Evolutionary conservation across 2,329 filamentous ascomycete species (phyloP), one percentile per base, ranked within the genome.

Genomic region (Microdochium nivale): DNA sequence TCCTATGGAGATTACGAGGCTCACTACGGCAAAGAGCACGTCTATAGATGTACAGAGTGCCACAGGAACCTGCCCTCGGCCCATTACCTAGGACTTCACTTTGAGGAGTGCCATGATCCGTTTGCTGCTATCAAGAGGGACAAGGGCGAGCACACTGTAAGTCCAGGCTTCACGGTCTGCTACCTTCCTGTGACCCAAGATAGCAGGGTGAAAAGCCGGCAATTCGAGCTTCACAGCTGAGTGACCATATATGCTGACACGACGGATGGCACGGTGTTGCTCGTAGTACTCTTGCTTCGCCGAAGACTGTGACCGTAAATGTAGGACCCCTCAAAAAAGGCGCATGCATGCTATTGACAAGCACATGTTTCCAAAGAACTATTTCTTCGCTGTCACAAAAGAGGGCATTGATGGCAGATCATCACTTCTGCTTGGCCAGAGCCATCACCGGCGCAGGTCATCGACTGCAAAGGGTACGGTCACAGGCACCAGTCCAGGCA

Each of bases 281-380:
- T 13, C 23, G 21, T 54, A 94, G 83, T 96, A 87, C 68, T 84
- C 82, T 4, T 99, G 94, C 70, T 95, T 97, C 62, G 84, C 96
- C 7, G 87, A 96, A 63, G 84, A 79, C 48, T 99, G 94, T 67
- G 88, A 94, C 53, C 81, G 87, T 58, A 84, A 90, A 65, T 96
- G 91, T 70, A 83, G 81, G 51, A 90, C 88, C 3, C 84, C 87
- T 27, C 84, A 88, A 62, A 97, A 96, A 69, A 81, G 94, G 46
- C 80, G 88, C 32, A 81, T 89, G 65, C 92, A 99, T 73, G 76
- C 96, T 58, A 89, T 96, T 58, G 91, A 96, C 73, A 96, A 96
- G 71, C 94, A 99, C 68, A 79, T 86, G 70, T 99, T 94, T 64
- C 92, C 91, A 11, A 83, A 81, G 64, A 87, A 88, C 61, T 96